These are phyloP conservation scores for Fragaria iinumae DNA, from an alignment of 306 rosid species.

Conservation along the genomic window DNA sequence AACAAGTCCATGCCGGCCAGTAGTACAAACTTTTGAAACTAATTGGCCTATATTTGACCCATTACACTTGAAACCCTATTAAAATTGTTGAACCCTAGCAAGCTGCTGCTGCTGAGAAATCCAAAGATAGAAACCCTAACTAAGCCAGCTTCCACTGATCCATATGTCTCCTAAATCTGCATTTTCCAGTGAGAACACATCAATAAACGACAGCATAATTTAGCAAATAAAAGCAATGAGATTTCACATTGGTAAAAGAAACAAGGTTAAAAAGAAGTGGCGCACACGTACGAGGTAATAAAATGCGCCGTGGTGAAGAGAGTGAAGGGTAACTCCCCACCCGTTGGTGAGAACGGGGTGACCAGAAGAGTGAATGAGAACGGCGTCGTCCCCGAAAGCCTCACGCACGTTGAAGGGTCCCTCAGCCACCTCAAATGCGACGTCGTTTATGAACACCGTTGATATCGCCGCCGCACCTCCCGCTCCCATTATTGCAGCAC, in stretches of 20 bases:
- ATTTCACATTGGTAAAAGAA: not conserved
- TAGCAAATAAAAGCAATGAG: not conserved
- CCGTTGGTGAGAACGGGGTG: constrained; percentile 80
- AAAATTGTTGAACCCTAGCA: constrained; percentile 6
- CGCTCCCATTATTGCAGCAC: constrained; percentile 43
- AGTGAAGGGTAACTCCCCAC: constrained; percentile 84
- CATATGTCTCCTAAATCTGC: constrained; percentile 3
- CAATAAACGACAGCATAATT: not conserved
- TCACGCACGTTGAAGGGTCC: constrained; percentile 80
- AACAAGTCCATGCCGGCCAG: not conserved
- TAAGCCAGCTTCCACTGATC: not conserved
- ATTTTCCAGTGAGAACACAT: not conserved
- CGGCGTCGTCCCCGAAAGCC: constrained; percentile 82
- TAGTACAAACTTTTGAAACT: not conserved
- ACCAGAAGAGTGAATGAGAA: constrained; percentile 72
- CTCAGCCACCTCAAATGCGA: constrained; percentile 67
- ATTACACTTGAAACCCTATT: not conserved
- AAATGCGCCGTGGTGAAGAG: constrained; percentile 77
- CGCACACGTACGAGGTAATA: constrained; percentile 58
- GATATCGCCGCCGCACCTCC: constrained; percentile 42
- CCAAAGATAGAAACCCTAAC: not conserved
- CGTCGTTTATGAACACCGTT: constrained; percentile 84
- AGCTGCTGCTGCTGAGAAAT: not conserved
- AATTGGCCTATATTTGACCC: not conserved
- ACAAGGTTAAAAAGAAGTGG: not conserved